Base-by-base conservation (phyloP, 352 stramenopile genomes). In the Pythium folliculosum region DNA sequence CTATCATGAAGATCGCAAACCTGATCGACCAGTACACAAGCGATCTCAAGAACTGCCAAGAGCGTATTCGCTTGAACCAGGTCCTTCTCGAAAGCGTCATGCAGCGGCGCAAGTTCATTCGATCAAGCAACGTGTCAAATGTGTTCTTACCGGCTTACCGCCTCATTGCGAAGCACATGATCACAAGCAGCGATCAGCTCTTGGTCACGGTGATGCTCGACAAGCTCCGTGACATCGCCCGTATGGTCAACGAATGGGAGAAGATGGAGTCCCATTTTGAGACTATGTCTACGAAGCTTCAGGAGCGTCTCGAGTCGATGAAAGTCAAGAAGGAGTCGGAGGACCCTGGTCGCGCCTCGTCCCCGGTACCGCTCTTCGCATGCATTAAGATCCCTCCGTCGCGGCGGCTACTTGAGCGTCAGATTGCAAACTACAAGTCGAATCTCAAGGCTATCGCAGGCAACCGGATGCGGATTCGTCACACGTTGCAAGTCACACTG, bases 261-360 rank as follows among this genome's bases (percentile, higher is more conserved):
- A 85, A 82, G 60, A 93, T 91, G 81, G 81, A 90, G 60, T 59
- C 37, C 1, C 84, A 93, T 67, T 93, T 87, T 44, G 72, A 84
- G 48, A 80, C 73, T 25, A 90, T 89, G 80, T 86, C 82, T 19
- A 65, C 74, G 6, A 87, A 63, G 44, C 66, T 89, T 51, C 72
- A 72, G 38, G 76, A 86, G 21, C 76, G 79, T 17, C 62, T 91
- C 7, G 49, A 60, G 5, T 55, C 56, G 19, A 52, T 71, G 23
- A 72, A 77, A n/a, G 81, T 91, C 27, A 48, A 69, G 23, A 56
- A 77, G 1, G 76, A 72, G 35, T 52, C 25, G 14, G 60, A 60
- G 9, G 44, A 81, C 9, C 53, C 53, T 38, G 47, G 22, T 30
- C 45, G 52, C 6, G 35, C 50, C 13, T 27, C 63, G 5, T 72